These are phyloP conservation scores for Pleurostoma richardsiae DNA, from an alignment of 2,329 filamentous ascomycete species.

Conservation along the genomic window DNA sequence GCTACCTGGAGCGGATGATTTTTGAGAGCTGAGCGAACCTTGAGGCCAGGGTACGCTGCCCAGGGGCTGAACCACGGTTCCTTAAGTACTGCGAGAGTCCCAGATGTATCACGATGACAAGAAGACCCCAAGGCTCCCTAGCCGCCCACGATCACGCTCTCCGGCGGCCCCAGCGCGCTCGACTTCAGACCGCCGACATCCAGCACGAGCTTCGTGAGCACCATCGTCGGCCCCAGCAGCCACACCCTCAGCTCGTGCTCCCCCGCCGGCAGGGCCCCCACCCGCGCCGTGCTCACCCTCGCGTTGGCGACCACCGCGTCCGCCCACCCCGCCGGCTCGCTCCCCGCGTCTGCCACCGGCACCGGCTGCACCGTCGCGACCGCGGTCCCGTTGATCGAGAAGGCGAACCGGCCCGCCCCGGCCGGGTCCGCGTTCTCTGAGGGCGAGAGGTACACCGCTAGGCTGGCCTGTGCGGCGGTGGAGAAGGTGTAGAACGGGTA, in stretches of 20 bases:
- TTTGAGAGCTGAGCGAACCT: too few relatives aligned
- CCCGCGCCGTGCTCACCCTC: slow-evolving; percentile 14
- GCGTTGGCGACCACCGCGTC: slow-evolving; percentile 19
- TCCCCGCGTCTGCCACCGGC: slow-evolving; percentile 14
- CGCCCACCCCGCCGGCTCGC: slow-evolving; percentile 18
- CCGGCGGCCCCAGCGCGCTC: slow-evolving; percentile 22
- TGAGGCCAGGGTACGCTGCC: too few relatives aligned
- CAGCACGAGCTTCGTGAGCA: slow-evolving; percentile 22
- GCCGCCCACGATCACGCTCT: slow-evolving; percentile 9
- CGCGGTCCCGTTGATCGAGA: slow-evolving; percentile 15
- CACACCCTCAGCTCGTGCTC: slow-evolving; percentile 18
- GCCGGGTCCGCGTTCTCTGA: slow-evolving; percentile 22
- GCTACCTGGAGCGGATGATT: too few relatives aligned
- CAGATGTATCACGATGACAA: too few relatives aligned
- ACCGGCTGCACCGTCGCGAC: slow-evolving; percentile 16
- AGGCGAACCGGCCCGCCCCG: slow-evolving; percentile 17
- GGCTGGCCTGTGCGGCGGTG: slow-evolving; percentile 10
- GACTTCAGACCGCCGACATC: slow-evolving; percentile 21
- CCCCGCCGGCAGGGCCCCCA: slow-evolving; percentile 14
- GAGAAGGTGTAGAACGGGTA: slow-evolving; percentile 21
- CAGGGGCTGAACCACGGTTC: too few relatives aligned
- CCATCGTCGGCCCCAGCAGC: slow-evolving; percentile 23
- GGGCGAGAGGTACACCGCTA: slow-evolving; percentile 20
- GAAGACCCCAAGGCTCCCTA: too few relatives aligned
- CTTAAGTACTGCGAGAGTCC: too few relatives aligned